These are phyloP conservation scores for Chlorella sp. DNA, from an alignment of 139 green algal species.

Conservation along the genomic window DNA sequence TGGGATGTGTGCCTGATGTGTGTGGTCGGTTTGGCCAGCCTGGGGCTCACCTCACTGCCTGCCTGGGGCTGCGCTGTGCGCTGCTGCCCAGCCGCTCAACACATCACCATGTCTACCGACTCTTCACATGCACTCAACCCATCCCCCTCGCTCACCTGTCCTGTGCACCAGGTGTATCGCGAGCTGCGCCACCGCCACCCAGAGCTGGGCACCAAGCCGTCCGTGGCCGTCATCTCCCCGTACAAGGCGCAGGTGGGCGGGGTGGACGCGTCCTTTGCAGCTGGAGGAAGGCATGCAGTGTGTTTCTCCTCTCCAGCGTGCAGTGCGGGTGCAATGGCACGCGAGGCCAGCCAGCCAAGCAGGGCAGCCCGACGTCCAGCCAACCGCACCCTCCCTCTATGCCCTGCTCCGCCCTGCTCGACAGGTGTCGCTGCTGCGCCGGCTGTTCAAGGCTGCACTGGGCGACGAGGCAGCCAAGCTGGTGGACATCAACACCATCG, in stretches of 20 bases:
- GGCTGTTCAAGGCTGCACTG: constrained; percentile 73
- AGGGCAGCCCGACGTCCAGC: background rate
- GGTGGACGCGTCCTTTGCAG: too few relatives aligned
- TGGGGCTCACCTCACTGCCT: too few relatives aligned
- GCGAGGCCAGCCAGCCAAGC: too few relatives aligned
- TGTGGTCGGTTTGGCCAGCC: too few relatives aligned
- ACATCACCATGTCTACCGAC: too few relatives aligned
- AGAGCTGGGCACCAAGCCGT: constrained; percentile 52
- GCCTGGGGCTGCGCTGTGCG: too few relatives aligned
- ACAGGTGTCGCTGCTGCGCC: constrained; percentile 36
- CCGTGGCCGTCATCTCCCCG: constrained; percentile 90
- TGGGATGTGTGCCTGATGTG: too few relatives aligned
- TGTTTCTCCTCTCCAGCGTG: too few relatives aligned
- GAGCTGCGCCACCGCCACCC: constrained; percentile 59
- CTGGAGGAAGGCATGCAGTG: too few relatives aligned
- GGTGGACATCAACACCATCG: constrained; percentile 96
- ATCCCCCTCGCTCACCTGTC: background rate
- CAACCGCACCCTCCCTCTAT: background rate
- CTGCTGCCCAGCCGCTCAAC: too few relatives aligned
- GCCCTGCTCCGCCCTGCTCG: background rate
- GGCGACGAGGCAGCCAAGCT: constrained; percentile 57
- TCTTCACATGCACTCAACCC: background rate
- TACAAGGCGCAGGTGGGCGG: constrained; percentile 94
- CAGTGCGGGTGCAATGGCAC: too few relatives aligned
- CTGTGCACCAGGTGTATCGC: constrained; percentile 43